Percentiles rank a stretch among this genome's conserved stretches.
Evolutionary conservation across 164 flowering plant species (phyloP).

Genomic region (Buxus sempervirens): DNA sequence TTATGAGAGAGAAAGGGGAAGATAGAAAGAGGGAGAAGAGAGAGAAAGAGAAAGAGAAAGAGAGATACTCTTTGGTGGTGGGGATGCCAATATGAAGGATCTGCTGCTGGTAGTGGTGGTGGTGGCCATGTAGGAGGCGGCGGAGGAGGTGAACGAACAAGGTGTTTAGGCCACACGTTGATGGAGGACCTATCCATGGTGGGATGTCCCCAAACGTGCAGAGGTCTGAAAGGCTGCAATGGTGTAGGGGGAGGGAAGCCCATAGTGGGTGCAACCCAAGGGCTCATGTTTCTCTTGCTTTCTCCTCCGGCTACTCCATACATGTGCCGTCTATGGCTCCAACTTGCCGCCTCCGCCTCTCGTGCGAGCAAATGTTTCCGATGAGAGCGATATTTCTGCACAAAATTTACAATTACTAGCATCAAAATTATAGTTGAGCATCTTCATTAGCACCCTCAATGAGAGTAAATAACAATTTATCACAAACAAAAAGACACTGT

Average conservation of each 20-base stretch:
- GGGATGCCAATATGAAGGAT: constrained; percentile 61
- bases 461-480: too few relatives aligned
- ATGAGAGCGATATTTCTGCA: constrained; percentile 92
- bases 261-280: constrained; percentile 72
- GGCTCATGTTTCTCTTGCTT: constrained; percentile 40
- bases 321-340: constrained; percentile 79
- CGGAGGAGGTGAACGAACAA: constrained; percentile 33
- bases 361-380: constrained; percentile 85
- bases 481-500: too few relatives aligned
- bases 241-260: constrained; percentile 68
- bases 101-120: constrained; percentile 25
- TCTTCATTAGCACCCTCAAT: too few relatives aligned
- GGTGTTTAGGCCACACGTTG: constrained; percentile 78
- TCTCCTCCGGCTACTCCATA: constrained; percentile 37
- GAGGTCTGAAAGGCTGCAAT: constrained; percentile 51
- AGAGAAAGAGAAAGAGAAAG: constrained; percentile 5
- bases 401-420: neutral
- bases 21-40: constrained; percentile 1
- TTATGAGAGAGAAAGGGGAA: neutral
- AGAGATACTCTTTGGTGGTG: constrained; percentile 44
- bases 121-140: constrained; percentile 34
- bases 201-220: constrained; percentile 99
- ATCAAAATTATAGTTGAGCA: too few relatives aligned
- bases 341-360: constrained; percentile 88
- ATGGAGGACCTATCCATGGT: constrained; percentile 52